Conservation (phyloP, 2,329 filamentous ascomycete species). For the Exophiala phaeomuriformis region DNA sequence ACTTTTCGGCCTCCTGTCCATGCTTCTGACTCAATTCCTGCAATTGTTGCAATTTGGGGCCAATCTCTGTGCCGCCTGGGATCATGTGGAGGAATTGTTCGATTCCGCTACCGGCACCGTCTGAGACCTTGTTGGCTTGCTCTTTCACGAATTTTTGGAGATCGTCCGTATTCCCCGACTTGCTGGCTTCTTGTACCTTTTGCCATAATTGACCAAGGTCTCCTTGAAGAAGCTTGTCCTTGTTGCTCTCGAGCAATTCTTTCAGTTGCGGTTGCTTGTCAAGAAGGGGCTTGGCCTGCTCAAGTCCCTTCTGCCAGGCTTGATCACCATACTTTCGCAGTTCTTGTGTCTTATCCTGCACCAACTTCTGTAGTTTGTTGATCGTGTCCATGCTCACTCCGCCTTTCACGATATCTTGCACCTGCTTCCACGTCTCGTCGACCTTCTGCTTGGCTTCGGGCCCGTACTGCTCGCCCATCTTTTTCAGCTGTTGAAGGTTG, state of each 20-base stretch:
- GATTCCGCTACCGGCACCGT: slow-evolving; percentile 39
- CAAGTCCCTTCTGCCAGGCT: slow-evolving; percentile 63
- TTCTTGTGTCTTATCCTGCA: slow-evolving; percentile 63
- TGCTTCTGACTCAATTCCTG: slow-evolving; percentile 60
- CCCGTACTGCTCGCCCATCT: slow-evolving; percentile 61
- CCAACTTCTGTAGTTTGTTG: slow-evolving; percentile 51
- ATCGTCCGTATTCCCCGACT: slow-evolving; percentile 54
- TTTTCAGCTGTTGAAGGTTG: slow-evolving; percentile 60
- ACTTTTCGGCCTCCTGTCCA: slow-evolving; percentile 60
- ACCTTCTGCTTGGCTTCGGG: slow-evolving; percentile 71
- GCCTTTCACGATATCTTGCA: slow-evolving; percentile 56
- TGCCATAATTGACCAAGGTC: slow-evolving; percentile 58
- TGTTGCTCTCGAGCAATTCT: slow-evolving; percentile 64
- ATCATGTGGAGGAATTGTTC: slow-evolving; percentile 60
- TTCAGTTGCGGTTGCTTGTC: slow-evolving; percentile 73
- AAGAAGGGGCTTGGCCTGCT: slow-evolving; percentile 63
- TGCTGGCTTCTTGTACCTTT: slow-evolving; percentile 54
- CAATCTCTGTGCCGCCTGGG: slow-evolving; percentile 56
- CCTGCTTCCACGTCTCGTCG: slow-evolving; percentile 62
- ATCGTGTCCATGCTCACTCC: slow-evolving; percentile 51
- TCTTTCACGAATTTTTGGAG: slow-evolving; percentile 56
- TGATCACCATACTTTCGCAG: slow-evolving; percentile 62
- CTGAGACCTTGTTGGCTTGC: slow-evolving; percentile 48
- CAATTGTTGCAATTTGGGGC: slow-evolving; percentile 59
- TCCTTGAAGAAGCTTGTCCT: slow-evolving; percentile 59